phyloP scores from a whole-genome alignment of 1,284 basidiomycete species.

The Fomes fomentarius region DNA sequence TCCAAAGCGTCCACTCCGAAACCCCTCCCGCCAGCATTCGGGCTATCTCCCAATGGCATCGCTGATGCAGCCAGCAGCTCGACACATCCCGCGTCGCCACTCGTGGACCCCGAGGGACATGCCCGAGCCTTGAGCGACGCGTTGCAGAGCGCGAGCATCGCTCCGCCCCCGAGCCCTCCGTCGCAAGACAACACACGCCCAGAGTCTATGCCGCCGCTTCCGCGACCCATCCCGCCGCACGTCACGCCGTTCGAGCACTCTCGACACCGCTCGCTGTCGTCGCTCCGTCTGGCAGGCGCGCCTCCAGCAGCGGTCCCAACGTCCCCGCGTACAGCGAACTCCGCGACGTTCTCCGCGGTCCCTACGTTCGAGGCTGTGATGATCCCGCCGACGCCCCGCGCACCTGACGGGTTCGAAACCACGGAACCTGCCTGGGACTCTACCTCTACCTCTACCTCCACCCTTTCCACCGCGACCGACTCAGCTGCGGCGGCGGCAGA shows the following conservation, averaged over 20 bases:
- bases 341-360: constrained; percentile 6
- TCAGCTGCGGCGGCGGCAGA: constrained; percentile 6
- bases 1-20: constrained; percentile 22
- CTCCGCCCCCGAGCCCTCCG: no score
- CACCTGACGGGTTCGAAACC: constrained; percentile 1
- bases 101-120: constrained; percentile 10
- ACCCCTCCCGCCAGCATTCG: background rate
- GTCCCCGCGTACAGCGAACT: constrained; percentile 20
- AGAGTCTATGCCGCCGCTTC: no score
- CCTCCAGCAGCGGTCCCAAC: constrained; percentile 40
- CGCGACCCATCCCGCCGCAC: background rate
- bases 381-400: constrained; percentile 34
- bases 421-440: constrained; percentile 4
- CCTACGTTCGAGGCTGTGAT: constrained; percentile 25
- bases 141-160: constrained; percentile 15
- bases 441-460: background rate
- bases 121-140: constrained; percentile 27
- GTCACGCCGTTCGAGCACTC: constrained; percentile 5
- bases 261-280: constrained; percentile 27
- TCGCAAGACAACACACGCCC: no score
- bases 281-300: constrained; percentile 45
- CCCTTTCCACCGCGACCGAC: background rate
- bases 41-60: background rate
- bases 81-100: background rate
- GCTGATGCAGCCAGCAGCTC: background rate